phyloP scores from a whole-genome alignment of 768 basidiomycete species.

The Lactarius psammicola region DNA sequence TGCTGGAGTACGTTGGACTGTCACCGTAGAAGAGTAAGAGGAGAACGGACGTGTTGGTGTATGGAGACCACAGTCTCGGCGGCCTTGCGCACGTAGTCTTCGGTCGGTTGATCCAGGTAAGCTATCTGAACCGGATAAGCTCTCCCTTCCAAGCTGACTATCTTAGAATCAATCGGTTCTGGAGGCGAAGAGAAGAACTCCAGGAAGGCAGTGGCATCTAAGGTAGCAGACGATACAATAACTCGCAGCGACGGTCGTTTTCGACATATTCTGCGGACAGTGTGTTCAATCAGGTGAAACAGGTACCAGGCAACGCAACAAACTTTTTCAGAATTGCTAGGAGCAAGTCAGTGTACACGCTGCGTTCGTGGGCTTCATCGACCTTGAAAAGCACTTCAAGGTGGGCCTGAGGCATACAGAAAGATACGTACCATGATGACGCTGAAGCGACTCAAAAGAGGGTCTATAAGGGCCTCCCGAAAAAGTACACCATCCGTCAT shows the following conservation, averaged over 20 bases:
- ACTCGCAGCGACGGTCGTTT: slow-evolving; percentile 88
- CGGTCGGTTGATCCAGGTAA: slow-evolving; percentile 72
- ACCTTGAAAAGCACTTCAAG: slow-evolving; percentile 49
- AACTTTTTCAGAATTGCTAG: slow-evolving; percentile 94
- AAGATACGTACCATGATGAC: slow-evolving; percentile 79
- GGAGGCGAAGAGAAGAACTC: slow-evolving; percentile 80
- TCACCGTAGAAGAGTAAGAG: neutral
- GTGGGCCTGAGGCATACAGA: neutral
- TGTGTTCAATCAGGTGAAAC: neutral
- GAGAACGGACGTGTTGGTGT: slow-evolving; percentile 58
- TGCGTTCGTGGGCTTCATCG: slow-evolving; percentile 96
- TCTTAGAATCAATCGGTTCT: slow-evolving; percentile 66
- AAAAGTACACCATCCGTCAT: slow-evolving; percentile 99
- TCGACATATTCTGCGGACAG: slow-evolving; percentile 68
- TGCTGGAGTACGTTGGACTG: slow-evolving; percentile 47
- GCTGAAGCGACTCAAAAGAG: slow-evolving; percentile 86
- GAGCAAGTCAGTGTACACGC: slow-evolving; percentile 92
- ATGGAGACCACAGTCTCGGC: slow-evolving; percentile 84
- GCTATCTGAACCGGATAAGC: slow-evolving; percentile 95
- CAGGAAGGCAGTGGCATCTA: slow-evolving; percentile 86
- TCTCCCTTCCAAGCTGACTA: slow-evolving; percentile 89
- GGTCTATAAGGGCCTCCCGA: slow-evolving; percentile 89
- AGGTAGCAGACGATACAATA: slow-evolving; percentile 93
- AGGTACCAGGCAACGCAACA: neutral
- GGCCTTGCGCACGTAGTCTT: slow-evolving; percentile 80